A percentile compares a stretch with the other conserved stretches of the same genome.
Evolutionary conservation across 2,329 filamentous ascomycete species (phyloP).

Genomic region (Cladophialophora exuberans): DNA sequence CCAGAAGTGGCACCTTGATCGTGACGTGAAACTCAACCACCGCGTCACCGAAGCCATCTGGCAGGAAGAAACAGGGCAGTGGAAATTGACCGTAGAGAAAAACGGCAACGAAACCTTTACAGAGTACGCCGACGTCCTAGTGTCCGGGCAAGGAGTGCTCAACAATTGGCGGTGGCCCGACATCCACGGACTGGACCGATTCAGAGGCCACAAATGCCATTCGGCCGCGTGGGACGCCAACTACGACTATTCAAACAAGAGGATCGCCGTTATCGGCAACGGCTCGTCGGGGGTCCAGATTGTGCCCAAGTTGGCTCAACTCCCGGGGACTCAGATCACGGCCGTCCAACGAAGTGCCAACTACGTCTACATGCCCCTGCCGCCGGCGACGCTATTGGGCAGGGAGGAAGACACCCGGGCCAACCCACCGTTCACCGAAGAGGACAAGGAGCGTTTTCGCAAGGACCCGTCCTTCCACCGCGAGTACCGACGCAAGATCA

Average conservation of each 20-base stretch:
- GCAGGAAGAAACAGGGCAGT: conserved; percentile 42
- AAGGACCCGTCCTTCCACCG: conserved; percentile 36
- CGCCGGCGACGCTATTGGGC: conserved; percentile 26
- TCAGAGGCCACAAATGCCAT: conserved; percentile 35
- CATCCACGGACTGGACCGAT: conserved; percentile 34
- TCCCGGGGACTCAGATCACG: conserved; percentile 32
- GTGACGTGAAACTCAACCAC: conserved; percentile 43
- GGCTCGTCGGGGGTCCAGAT: conserved; percentile 46
- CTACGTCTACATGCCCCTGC: conserved; percentile 35
- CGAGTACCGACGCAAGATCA: conserved; percentile 41
- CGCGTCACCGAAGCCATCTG: conserved; percentile 44
- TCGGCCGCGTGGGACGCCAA: conserved; percentile 35
- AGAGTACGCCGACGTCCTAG: conserved; percentile 41
- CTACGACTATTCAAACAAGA: conserved; percentile 35
- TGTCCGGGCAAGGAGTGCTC: conserved; percentile 38
- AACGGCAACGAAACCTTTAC: conserved; percentile 31
- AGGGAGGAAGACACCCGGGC: conserved; percentile 22
- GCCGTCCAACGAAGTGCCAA: conserved; percentile 39
- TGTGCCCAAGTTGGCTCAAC: conserved; percentile 34
- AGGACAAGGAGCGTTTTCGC: conserved; percentile 37
- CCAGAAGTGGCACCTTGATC: conserved; percentile 45
- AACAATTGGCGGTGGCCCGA: conserved; percentile 37
- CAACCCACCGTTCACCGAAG: conserved; percentile 34
- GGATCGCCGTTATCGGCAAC: conserved; percentile 38
- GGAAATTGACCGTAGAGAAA: conserved; percentile 41